Evolutionary conservation across 1,139 yeast species (phyloP).

Genomic region (Eremothecium sinecaudum): DNA sequence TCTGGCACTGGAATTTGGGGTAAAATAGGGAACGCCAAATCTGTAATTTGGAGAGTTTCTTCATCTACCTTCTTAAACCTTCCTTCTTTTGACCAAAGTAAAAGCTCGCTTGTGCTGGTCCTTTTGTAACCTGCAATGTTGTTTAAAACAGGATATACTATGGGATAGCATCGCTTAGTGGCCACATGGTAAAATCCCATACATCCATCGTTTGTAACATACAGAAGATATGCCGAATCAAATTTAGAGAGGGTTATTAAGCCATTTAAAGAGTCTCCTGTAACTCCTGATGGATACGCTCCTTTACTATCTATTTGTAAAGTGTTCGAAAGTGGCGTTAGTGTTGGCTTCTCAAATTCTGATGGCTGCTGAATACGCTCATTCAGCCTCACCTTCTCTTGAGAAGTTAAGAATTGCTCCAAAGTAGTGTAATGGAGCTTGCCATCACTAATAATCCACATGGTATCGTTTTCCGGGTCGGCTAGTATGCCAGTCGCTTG

Average conservation of each 20-base stretch:
- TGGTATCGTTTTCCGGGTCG: conserved; percentile 6
- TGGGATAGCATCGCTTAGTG: background rate
- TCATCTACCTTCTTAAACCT: conserved; percentile 1
- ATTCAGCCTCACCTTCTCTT: conserved; percentile 4
- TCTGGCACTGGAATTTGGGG: background rate
- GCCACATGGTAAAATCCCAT: conserved; percentile 3
- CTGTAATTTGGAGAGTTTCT: background rate
- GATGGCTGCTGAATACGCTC: background rate
- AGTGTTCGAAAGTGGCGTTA: background rate
- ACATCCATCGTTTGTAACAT: conserved; percentile 3
- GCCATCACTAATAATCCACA: conserved; percentile 7
- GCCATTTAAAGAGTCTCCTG: background rate
- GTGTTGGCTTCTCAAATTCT: background rate
- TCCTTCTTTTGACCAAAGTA: conserved; percentile 5
- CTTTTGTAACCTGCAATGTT: conserved; percentile 3
- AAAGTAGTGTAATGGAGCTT: conserved; percentile 4
- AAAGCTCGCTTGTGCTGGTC: background rate
- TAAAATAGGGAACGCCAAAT: background rate
- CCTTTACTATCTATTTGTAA: background rate
- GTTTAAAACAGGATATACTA: conserved; percentile 3
- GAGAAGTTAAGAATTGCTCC: conserved; percentile 5
- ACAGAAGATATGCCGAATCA: background rate
- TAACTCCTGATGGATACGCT: background rate
- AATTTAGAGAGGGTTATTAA: conserved; percentile 1
- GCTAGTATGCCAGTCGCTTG: conserved; percentile 6